Conservation (phyloP, 495 filamentous ascomycete genomes). For the Talaromyces stipitatus region DNA sequence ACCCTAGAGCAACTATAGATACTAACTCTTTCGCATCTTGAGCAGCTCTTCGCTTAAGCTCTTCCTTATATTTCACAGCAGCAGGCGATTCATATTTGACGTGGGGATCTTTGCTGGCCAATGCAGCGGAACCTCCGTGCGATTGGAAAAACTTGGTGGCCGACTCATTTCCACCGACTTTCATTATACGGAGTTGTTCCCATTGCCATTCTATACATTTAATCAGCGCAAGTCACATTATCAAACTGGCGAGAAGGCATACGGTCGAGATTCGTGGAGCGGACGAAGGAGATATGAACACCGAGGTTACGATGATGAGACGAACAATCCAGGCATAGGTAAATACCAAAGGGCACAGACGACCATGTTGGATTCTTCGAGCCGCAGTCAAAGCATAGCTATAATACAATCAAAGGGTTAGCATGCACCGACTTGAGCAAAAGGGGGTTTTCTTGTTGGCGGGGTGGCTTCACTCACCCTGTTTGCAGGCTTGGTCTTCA, state of each 20-base stretch:
- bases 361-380: conserved; percentile 98
- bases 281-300: conserved; percentile 95
- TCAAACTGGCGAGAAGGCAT: conserved; percentile 31
- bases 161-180: conserved; percentile 95
- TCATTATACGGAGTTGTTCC: conserved; percentile 97
- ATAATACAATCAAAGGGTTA: conserved; percentile 14
- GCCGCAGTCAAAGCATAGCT: conserved; percentile 97
- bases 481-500: conserved; percentile 88
- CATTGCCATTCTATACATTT: conserved; percentile 84
- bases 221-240: conserved; percentile 12
- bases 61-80: conserved; percentile 94
- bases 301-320: conserved; percentile 86
- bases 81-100: conserved; percentile 89
- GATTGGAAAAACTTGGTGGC: conserved; percentile 97
- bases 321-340: conserved; percentile 95
- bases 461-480: conserved; percentile 60
- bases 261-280: conserved; percentile 97
- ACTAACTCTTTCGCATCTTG: conserved; percentile 71
- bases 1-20: background rate
- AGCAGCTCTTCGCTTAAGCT: conserved; percentile 74
- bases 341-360: conserved; percentile 94
- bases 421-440: conserved; percentile 4
- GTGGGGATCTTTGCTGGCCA: conserved; percentile 92
- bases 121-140: conserved; percentile 85
- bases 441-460: conserved; percentile 20